These are phyloP conservation scores for Phellinidium pouzarii DNA, from an alignment of 1,284 basidiomycete genomes.

Conservation along the genomic window DNA sequence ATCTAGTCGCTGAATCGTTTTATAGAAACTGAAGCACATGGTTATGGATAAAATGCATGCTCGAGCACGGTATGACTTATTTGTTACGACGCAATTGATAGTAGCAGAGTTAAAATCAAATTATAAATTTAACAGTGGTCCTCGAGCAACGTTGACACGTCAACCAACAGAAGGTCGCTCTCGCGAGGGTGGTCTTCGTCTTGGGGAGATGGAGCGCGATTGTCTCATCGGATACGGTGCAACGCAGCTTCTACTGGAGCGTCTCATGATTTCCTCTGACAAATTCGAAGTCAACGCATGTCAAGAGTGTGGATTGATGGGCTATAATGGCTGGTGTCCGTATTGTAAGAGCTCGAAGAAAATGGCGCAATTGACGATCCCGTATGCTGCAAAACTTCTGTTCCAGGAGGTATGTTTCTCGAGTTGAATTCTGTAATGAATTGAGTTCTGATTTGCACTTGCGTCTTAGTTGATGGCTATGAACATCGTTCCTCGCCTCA, in stretches of 20 bases:
- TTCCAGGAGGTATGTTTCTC: constrained; percentile 81
- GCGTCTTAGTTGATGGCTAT: constrained; percentile 78
- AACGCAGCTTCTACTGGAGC: constrained; percentile 91
- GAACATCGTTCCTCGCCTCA: constrained; percentile 85
- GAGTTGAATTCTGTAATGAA: constrained; percentile 2
- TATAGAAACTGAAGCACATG: constrained; percentile 89
- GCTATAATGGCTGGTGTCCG: constrained; percentile 94
- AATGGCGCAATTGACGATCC: constrained; percentile 95
- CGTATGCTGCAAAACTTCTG: constrained; percentile 94
- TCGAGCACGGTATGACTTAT: constrained; percentile 64
- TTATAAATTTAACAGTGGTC: constrained; percentile 54
- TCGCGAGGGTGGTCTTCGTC: constrained; percentile 91
- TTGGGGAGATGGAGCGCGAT: constrained; percentile 99
- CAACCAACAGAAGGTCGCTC: constrained; percentile 99
- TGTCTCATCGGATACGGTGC: constrained; percentile 95
- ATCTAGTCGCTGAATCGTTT: constrained; percentile 12
- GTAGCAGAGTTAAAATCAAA: too few relatives aligned
- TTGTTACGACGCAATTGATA: constrained; percentile 13
- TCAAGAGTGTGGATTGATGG: constrained; percentile 91
- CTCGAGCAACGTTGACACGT: constrained; percentile 91
- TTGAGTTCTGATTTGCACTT: not conserved
- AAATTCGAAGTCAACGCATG: constrained; percentile 98
- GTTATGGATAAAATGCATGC: constrained; percentile 99
- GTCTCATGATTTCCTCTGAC: constrained; percentile 97
- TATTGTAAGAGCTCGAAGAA: constrained; percentile 96